A percentile compares a stretch with the other conserved stretches of the same genome.
Conservation (phyloP, 2,329 filamentous ascomycete genomes). For the Penicillium verrucosum region DNA sequence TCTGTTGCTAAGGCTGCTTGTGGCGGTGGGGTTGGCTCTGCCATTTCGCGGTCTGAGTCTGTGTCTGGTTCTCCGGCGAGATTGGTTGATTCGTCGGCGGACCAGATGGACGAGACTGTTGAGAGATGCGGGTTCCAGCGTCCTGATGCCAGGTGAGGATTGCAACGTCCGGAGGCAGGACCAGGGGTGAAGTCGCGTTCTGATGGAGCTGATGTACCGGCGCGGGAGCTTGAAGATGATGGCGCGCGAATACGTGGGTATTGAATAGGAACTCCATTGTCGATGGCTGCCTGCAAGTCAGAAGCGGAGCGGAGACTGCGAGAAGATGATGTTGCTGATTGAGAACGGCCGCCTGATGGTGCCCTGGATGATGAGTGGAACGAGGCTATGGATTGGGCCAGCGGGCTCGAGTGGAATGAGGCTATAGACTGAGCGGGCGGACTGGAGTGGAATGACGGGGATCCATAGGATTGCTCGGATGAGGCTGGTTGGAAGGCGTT, state of each 20-base stretch:
- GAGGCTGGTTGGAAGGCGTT: conserved; percentile 34
- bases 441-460: conserved; percentile 41
- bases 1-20: conserved; percentile 25
- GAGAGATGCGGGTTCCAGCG: conserved; percentile 45
- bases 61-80: conserved; percentile 24
- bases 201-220: conserved; percentile 30
- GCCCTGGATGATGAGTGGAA: conserved; percentile 36
- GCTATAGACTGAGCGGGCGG: conserved; percentile 35
- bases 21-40: conserved; percentile 25
- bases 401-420: conserved; percentile 43
- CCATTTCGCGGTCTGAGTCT: conserved; percentile 11
- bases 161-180: conserved; percentile 35
- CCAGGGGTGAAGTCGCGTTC: conserved; percentile 35
- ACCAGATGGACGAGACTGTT: conserved; percentile 45
- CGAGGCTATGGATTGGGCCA: conserved; percentile 32
- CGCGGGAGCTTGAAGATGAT: conserved; percentile 42
- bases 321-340: conserved; percentile 35
- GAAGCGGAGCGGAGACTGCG: conserved; percentile 34
- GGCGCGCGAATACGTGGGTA: conserved; percentile 37
- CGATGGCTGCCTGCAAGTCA: conserved; percentile 38
- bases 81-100: conserved; percentile 33
- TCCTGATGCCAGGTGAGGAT: conserved; percentile 19
- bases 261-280: conserved; percentile 38
- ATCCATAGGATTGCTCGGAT: conserved; percentile 33
- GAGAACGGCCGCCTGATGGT: conserved; percentile 29